Percentiles rank a stretch among this genome's conserved stretches.
Conservation (phyloP, 2,329 filamentous ascomycete species). For the Alternaria conjuncta region DNA sequence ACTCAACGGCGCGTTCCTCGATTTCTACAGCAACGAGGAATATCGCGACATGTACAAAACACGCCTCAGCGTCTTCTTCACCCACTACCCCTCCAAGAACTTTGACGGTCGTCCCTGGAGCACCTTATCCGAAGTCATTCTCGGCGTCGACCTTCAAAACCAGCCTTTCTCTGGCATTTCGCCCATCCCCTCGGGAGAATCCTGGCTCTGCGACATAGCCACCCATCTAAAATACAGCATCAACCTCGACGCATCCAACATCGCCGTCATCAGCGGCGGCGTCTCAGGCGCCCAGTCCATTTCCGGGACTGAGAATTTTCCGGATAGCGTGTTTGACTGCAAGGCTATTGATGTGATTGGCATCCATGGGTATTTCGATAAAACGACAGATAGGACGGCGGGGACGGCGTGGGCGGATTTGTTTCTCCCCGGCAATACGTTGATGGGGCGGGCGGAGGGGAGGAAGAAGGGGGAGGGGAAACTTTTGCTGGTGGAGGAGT, state of each 20-base stretch:
- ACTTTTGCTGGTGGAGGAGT: constrained; percentile 44
- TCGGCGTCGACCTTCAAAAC: constrained; percentile 46
- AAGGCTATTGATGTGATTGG: constrained; percentile 43
- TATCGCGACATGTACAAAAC: constrained; percentile 39
- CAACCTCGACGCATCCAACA: constrained; percentile 34
- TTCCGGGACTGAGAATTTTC: constrained; percentile 38
- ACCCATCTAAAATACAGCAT: constrained; percentile 39
- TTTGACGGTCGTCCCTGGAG: constrained; percentile 41
- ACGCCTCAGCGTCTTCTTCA: constrained; percentile 43
- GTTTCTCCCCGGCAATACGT: constrained; percentile 44
- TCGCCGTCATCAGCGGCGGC: constrained; percentile 46
- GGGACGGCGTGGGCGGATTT: constrained; percentile 45
- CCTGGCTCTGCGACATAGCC: constrained; percentile 46
- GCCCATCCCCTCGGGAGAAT: constrained; percentile 43
- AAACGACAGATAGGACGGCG: constrained; percentile 30
- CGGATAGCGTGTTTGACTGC: constrained; percentile 42
- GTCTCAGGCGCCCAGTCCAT: constrained; percentile 39
- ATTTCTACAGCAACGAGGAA: constrained; percentile 44
- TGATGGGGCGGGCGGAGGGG: constrained; percentile 33
- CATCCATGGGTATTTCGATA: constrained; percentile 42
- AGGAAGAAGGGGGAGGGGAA: constrained; percentile 35
- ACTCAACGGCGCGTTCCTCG: constrained; percentile 39
- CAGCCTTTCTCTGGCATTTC: constrained; percentile 44
- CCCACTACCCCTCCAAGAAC: constrained; percentile 44
- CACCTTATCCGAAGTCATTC: constrained; percentile 39